Conservation (phyloP, 2,329 filamentous ascomycete genomes). For the Exophiala sideris region DNA sequence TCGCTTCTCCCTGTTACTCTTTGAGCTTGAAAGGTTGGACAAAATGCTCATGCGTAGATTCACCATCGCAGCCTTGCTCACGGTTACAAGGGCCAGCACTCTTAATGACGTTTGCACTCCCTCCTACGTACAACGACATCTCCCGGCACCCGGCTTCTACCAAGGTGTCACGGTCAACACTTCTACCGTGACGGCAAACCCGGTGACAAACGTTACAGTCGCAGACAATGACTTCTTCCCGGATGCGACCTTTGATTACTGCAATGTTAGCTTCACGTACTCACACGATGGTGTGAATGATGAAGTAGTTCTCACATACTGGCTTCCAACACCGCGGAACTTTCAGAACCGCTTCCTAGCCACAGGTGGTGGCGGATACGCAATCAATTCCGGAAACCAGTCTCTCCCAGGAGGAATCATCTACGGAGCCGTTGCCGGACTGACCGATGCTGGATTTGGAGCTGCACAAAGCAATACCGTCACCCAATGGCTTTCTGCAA, state of each 20-base stretch:
- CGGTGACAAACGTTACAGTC: constrained; percentile 38
- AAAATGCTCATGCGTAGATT: no score
- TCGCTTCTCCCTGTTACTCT: no score
- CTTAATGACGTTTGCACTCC: constrained; percentile 44
- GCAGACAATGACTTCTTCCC: constrained; percentile 29
- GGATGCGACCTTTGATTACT: constrained; percentile 31
- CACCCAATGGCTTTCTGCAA: constrained; percentile 31
- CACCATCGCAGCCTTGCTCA: no score
- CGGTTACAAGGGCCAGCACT: constrained; percentile 17
- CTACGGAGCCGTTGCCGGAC: constrained; percentile 48
- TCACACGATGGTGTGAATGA: constrained; percentile 41
- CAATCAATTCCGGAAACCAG: constrained; percentile 41
- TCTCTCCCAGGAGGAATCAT: constrained; percentile 41
- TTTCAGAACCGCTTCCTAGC: constrained; percentile 49
- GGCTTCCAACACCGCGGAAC: constrained; percentile 41
- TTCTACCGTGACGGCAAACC: constrained; percentile 40
- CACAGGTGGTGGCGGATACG: constrained; percentile 47
- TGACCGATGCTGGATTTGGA: constrained; percentile 45
- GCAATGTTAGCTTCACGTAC: constrained; percentile 49
- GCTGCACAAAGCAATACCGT: no score
- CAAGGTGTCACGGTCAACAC: constrained; percentile 42
- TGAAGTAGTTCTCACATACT: constrained; percentile 39
- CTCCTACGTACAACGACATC: constrained; percentile 40
- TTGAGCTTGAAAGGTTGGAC: no score
- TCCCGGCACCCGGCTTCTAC: constrained; percentile 44